These are phyloP conservation scores for Phaffia rhodozyma DNA, from an alignment of 1,284 basidiomycete species.

Conservation along the genomic window DNA sequence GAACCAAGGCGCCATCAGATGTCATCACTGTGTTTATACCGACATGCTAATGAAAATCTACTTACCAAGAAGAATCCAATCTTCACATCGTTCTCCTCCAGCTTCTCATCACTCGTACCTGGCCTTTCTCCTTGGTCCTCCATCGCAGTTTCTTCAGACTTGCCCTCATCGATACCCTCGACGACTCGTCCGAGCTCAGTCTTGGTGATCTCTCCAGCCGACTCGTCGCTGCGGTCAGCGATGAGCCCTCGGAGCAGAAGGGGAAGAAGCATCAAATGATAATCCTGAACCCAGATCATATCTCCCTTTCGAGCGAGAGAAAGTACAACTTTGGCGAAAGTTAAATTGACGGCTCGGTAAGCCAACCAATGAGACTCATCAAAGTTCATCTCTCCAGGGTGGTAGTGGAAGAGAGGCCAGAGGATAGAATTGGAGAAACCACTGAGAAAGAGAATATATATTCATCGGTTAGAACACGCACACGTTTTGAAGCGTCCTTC, in stretches of 20 bases:
- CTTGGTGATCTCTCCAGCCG: constrained; percentile 50
- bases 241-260: constrained; percentile 82
- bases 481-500: background rate
- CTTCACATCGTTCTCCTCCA: constrained; percentile 46
- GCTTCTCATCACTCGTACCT: background rate
- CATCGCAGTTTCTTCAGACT: constrained; percentile 19
- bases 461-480: background rate
- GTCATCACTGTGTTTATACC: background rate
- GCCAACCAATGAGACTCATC: constrained; percentile 97
- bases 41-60: background rate
- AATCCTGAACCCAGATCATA: constrained; percentile 99
- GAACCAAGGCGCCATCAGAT: background rate
- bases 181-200: constrained; percentile 61
- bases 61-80: constrained; percentile 82
- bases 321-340: constrained; percentile 80
- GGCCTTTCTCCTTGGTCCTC: constrained; percentile 26
- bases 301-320: constrained; percentile 66
- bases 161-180: constrained; percentile 47
- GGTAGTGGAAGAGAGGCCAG: constrained; percentile 99
- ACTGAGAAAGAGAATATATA: background rate
- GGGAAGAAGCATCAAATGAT: constrained; percentile 94
- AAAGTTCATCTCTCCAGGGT: constrained; percentile 96
- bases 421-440: constrained; percentile 98
- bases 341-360: constrained; percentile 91
- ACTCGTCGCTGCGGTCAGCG: constrained; percentile 37